Conservation (phyloP, 768 basidiomycete genomes). For the Hemileccinum impolitum region DNA sequence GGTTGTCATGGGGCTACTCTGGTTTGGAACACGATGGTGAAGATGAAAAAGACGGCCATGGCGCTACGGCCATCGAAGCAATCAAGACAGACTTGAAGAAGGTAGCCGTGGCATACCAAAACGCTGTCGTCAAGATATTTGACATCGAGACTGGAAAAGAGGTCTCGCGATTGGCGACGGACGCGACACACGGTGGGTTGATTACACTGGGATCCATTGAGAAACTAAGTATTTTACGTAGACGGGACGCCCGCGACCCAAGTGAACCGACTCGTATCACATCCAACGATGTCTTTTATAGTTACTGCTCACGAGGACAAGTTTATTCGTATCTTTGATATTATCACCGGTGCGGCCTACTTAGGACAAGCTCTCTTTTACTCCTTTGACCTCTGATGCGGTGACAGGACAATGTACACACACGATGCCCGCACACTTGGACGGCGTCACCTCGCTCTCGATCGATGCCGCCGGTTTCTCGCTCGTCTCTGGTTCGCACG, state of each 20-base stretch:
- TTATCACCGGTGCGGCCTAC: slow-evolving; percentile 61
- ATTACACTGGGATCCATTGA: background rate
- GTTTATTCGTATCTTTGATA: slow-evolving; percentile 86
- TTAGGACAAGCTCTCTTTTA: background rate
- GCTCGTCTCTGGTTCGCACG: slow-evolving; percentile 87
- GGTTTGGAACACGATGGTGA: slow-evolving; percentile 53
- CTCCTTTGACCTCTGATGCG: slow-evolving; percentile 1
- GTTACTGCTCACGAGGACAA: slow-evolving; percentile 94
- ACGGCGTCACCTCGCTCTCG: slow-evolving; percentile 87
- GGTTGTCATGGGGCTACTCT: slow-evolving; percentile 75
- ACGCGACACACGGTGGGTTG: slow-evolving; percentile 53
- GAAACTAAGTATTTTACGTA: slow-evolving; percentile 24
- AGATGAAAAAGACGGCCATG: slow-evolving; percentile 46
- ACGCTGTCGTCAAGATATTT: slow-evolving; percentile 86
- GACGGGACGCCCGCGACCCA: slow-evolving; percentile 77
- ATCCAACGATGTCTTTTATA: slow-evolving; percentile 85
- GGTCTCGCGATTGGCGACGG: slow-evolving; percentile 55
- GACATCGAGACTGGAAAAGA: slow-evolving; percentile 88
- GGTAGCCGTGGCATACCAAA: slow-evolving; percentile 88
- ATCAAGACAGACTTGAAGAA: slow-evolving; percentile 80
- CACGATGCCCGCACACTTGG: slow-evolving; percentile 87
- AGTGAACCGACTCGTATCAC: slow-evolving; percentile 83
- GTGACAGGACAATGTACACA: slow-evolving; percentile 76
- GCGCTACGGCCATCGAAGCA: slow-evolving; percentile 81
- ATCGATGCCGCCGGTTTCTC: slow-evolving; percentile 85